Conservation (phyloP, 768 basidiomycete species). For the Candolleomyces efflorescens region DNA sequence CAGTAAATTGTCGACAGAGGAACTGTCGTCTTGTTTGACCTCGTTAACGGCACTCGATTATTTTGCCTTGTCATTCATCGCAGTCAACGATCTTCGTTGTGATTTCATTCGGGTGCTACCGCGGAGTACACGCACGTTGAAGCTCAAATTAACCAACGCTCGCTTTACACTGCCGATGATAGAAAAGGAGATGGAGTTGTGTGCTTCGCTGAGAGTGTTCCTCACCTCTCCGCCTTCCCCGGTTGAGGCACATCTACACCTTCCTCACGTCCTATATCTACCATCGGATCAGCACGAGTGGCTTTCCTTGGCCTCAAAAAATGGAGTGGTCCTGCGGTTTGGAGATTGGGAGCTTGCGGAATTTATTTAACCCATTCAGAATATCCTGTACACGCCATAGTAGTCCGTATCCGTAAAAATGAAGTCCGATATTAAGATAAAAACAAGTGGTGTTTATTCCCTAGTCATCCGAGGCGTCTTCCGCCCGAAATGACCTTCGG, state of each 20-base stretch:
- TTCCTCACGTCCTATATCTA: not conserved
- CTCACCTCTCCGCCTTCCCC: not conserved
- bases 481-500: conserved; percentile 39
- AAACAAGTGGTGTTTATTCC: not conserved
- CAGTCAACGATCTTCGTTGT: conserved; percentile 27
- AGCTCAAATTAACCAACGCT: conserved; percentile 30
- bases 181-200: conserved; percentile 27
- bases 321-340: not conserved
- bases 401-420: too few relatives aligned
- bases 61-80: conserved; percentile 31
- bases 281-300: not conserved
- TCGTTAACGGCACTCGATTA: conserved; percentile 25
- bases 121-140: conserved; percentile 25
- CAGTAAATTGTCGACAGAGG: conserved; percentile 24
- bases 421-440: too few relatives aligned
- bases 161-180: conserved; percentile 25
- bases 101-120: conserved; percentile 29
- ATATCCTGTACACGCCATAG: not conserved
- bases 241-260: not conserved
- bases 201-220: conserved; percentile 24
- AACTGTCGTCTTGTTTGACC: conserved; percentile 24
- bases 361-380: not conserved
- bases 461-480: conserved; percentile 31
- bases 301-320: not conserved
- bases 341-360: not conserved